These are phyloP conservation scores for Catunica adiposa DNA, from an alignment of 2,329 filamentous ascomycete genomes.

Conservation along the genomic window DNA sequence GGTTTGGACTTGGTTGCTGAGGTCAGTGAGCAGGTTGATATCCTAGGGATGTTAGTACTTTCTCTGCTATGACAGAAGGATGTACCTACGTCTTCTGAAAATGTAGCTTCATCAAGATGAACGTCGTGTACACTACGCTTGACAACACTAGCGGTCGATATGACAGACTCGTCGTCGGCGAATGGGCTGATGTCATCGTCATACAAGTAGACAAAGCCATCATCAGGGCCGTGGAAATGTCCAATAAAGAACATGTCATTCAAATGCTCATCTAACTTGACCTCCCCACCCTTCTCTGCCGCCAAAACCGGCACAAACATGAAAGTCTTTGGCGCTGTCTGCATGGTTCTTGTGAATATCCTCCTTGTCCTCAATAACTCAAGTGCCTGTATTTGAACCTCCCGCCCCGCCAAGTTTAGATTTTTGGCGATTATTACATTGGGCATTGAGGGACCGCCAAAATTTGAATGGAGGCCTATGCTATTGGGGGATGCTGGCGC, in stretches of 20 bases:
- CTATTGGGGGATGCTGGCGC: slow-evolving; percentile 9
- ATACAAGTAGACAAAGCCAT: slow-evolving; percentile 62
- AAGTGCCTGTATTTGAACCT: slow-evolving; percentile 65
- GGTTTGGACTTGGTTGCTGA: slow-evolving; percentile 41
- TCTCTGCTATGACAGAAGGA: neutral
- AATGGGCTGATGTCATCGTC: slow-evolving; percentile 20
- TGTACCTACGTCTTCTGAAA: slow-evolving; percentile 28
- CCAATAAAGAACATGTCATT: slow-evolving; percentile 81
- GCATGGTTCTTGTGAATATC: slow-evolving; percentile 58
- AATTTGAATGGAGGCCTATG: slow-evolving; percentile 11
- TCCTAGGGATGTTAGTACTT: slow-evolving; percentile 25
- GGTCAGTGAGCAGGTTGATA: slow-evolving; percentile 42
- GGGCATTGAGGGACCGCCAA: slow-evolving; percentile 38
- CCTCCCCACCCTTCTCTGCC: slow-evolving; percentile 29
- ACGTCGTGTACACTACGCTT: slow-evolving; percentile 20
- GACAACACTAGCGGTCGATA: slow-evolving; percentile 31
- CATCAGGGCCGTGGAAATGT: slow-evolving; percentile 59
- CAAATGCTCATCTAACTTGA: slow-evolving; percentile 38
- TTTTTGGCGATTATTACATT: slow-evolving; percentile 72
- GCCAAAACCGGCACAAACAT: slow-evolving; percentile 60
- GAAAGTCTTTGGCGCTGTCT: slow-evolving; percentile 61
- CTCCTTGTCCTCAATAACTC: slow-evolving; percentile 66
- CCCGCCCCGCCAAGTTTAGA: slow-evolving; percentile 54
- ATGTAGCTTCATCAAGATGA: slow-evolving; percentile 16
- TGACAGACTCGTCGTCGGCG: slow-evolving; percentile 19